These are phyloP conservation scores for Chrysophaeum taylorii DNA, from an alignment of 352 stramenopile genomes.

Conservation along the genomic window DNA sequence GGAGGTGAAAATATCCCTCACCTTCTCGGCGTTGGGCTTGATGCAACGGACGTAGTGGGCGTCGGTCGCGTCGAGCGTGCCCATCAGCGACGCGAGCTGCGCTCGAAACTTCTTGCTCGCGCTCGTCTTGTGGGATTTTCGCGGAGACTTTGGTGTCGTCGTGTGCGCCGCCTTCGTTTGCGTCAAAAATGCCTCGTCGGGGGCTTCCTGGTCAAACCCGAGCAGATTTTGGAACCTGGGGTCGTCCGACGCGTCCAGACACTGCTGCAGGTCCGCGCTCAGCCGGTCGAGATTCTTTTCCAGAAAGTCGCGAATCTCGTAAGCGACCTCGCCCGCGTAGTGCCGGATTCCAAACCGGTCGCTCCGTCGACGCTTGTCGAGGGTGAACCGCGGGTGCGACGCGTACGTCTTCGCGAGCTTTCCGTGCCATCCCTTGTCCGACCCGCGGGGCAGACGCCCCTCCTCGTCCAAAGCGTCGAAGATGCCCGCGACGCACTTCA, in stretches of 20 bases:
- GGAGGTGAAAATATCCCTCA: slow-evolving; percentile 59
- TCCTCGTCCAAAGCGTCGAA: not conserved
- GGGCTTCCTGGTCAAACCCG: too few relatives aligned
- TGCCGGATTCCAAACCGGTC: slow-evolving; percentile 76
- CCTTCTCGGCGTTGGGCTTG: slow-evolving; percentile 89
- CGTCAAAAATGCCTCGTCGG: slow-evolving; percentile 40
- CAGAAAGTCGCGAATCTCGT: slow-evolving; percentile 86
- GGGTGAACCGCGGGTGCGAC: slow-evolving; percentile 15
- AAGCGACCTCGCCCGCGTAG: slow-evolving; percentile 81
- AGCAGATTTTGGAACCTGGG: slow-evolving; percentile 53
- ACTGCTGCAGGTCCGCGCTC: slow-evolving; percentile 84
- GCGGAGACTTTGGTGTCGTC: not conserved
- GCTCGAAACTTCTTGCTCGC: slow-evolving; percentile 50
- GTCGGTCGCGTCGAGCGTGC: slow-evolving; percentile 79
- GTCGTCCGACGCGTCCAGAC: slow-evolving; percentile 9
- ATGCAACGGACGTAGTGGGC: slow-evolving; percentile 97
- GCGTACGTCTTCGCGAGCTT: slow-evolving; percentile 19
- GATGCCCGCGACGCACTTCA: not conserved
- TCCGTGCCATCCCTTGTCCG: slow-evolving; percentile 3
- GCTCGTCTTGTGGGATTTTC: slow-evolving; percentile 29
- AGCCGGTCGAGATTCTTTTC: slow-evolving; percentile 97
- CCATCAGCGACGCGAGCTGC: slow-evolving; percentile 66
- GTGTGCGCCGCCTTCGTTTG: not conserved
- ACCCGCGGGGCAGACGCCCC: not conserved
- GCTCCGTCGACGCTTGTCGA: slow-evolving; percentile 27